Evolutionary conservation across 768 basidiomycete genomes (phyloP).

Genomic region (Tephrocybe sp.): DNA sequence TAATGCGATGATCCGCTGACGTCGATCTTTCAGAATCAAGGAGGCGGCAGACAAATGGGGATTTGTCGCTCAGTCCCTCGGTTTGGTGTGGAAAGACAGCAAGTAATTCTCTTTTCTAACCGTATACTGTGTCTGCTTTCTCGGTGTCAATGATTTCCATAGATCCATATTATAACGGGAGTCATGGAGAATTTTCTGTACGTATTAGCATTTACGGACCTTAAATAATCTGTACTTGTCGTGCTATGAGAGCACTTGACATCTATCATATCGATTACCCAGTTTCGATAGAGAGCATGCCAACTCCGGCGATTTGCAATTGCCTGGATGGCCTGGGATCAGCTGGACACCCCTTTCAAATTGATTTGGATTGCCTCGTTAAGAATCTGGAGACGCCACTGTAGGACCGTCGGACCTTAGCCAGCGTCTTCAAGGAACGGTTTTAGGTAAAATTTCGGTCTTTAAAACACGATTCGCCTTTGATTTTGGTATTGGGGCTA

Average conservation of each 20-base stretch:
- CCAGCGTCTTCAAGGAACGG: too few species aligned
- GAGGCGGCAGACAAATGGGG: slow-evolving; percentile 79
- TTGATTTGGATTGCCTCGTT: too few species aligned
- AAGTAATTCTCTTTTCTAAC: slow-evolving; percentile 18
- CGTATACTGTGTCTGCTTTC: background rate
- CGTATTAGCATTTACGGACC: too few species aligned
- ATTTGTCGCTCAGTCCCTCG: slow-evolving; percentile 69
- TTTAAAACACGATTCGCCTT: slow-evolving; percentile 86
- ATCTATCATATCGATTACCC: too few species aligned
- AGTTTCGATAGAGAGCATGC: too few species aligned
- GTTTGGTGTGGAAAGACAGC: slow-evolving; percentile 39
- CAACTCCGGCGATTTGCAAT: too few species aligned
- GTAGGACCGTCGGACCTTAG: too few species aligned
- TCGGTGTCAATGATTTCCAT: slow-evolving; percentile 5
- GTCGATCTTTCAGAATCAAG: slow-evolving; percentile 53
- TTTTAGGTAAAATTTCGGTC: slow-evolving; percentile 62
- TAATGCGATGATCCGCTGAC: background rate
- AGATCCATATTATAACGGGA: slow-evolving; percentile 3
- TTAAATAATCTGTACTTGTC: too few species aligned
- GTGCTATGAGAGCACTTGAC: too few species aligned
- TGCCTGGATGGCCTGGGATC: too few species aligned
- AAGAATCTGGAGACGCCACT: too few species aligned
- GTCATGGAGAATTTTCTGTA: background rate
- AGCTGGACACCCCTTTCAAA: too few species aligned
- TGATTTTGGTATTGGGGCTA: slow-evolving; percentile 89